These are phyloP conservation scores for Lagerstroemia speciosa DNA, from an alignment of 345 rosid genomes.

Conservation along the genomic window DNA sequence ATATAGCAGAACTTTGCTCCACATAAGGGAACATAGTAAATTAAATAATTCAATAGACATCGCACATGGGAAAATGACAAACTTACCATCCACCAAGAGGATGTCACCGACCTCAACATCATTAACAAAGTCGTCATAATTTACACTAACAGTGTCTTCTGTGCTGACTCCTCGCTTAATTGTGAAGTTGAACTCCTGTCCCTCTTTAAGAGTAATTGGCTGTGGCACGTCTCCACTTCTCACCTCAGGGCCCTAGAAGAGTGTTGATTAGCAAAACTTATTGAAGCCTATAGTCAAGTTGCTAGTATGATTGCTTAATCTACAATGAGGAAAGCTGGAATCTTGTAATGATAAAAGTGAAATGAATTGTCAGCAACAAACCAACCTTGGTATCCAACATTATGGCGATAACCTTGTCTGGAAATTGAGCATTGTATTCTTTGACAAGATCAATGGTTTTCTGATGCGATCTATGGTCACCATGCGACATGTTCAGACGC, in stretches of 20 bases:
- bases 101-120: slow-evolving; percentile 86
- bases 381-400: slow-evolving; percentile 95
- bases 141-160: slow-evolving; percentile 78
- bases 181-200: slow-evolving; percentile 86
- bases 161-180: slow-evolving; percentile 71
- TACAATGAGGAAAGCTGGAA: not conserved
- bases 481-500: slow-evolving; percentile 93
- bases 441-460: slow-evolving; percentile 78
- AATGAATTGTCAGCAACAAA: not conserved
- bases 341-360: not conserved
- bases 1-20: not conserved
- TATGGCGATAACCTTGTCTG: slow-evolving; percentile 73
- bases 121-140: slow-evolving; percentile 82
- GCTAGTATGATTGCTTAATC: not conserved
- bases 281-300: not conserved
- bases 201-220: slow-evolving; percentile 65
- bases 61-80: not conserved
- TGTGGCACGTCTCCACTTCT: slow-evolving; percentile 94
- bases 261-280: not conserved
- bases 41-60: not conserved
- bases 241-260: slow-evolving; percentile 89
- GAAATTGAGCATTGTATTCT: slow-evolving; percentile 78
- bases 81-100: slow-evolving; percentile 81
- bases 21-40: not conserved
- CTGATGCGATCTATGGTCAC: slow-evolving; percentile 88